Evolutionary conservation across 108 stramenopile species (phyloP).

Genomic region (Conticribra weissflogii): DNA sequence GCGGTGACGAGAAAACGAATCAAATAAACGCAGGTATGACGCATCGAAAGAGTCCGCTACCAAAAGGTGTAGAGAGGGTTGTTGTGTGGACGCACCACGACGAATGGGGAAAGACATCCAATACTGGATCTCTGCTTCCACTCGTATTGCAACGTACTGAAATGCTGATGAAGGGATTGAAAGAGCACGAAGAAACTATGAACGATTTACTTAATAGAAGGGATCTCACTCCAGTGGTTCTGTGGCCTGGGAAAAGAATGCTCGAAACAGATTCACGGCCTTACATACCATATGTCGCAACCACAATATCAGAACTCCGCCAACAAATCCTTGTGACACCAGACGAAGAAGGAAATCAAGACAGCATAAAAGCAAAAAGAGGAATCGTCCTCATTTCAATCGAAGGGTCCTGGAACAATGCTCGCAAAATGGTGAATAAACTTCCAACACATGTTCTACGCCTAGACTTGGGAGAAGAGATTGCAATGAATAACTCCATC

Average conservation of each 20-base stretch:
- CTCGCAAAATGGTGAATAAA: constrained; percentile 54
- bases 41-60: constrained; percentile 11
- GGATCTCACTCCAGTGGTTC: constrained; percentile 34
- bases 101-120: constrained; percentile 58
- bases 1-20: background rate
- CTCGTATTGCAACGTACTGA: constrained; percentile 38
- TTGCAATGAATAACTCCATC: background rate
- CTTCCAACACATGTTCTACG: constrained; percentile 43
- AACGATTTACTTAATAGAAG: constrained; percentile 20
- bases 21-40: background rate
- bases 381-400: constrained; percentile 41
- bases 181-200: constrained; percentile 39
- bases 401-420: constrained; percentile 60
- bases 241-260: constrained; percentile 54
- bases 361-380: background rate
- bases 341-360: constrained; percentile 1
- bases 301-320: constrained; percentile 9
- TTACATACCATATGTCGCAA: background rate
- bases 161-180: constrained; percentile 61
- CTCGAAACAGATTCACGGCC: no score
- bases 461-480: constrained; percentile 38
- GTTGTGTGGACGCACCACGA: constrained; percentile 60
- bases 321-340: constrained; percentile 1
- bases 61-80: constrained; percentile 25
- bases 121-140: constrained; percentile 53